Evolutionary conservation across 352 stramenopile species (phyloP).

Genomic region (Globisporangium sylvaticum): DNA sequence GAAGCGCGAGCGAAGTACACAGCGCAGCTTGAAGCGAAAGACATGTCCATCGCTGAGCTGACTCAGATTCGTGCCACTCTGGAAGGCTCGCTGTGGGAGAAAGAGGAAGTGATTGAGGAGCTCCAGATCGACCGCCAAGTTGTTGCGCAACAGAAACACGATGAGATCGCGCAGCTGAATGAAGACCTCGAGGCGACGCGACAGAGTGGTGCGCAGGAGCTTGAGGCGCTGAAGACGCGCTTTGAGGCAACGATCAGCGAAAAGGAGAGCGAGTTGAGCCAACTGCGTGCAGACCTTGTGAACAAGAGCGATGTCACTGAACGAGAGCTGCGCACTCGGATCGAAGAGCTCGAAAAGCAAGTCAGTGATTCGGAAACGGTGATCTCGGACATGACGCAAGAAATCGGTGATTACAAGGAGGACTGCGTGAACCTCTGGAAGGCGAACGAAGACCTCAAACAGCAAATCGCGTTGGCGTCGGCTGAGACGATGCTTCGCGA

Average conservation of each 20-base stretch:
- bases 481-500: conserved; percentile 58
- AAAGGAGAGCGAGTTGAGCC: conserved; percentile 26
- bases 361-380: conserved; percentile 21
- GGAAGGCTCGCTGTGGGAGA: conserved; percentile 30
- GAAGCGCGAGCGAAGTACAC: conserved; percentile 26
- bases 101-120: conserved; percentile 28
- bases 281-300: conserved; percentile 21
- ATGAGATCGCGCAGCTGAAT: conserved; percentile 23
- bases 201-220: conserved; percentile 12
- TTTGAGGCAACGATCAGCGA: conserved; percentile 14
- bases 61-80: conserved; percentile 21
- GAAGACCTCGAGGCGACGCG: conserved; percentile 5
- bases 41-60: conserved; percentile 16
- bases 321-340: conserved; percentile 22
- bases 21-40: conserved; percentile 36
- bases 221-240: conserved; percentile 17
- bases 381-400: conserved; percentile 34
- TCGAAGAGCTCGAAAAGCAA: conserved; percentile 37
- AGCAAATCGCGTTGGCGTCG: conserved; percentile 56
- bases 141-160: conserved; percentile 28
- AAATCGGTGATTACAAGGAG: conserved; percentile 75
- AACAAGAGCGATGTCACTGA: conserved; percentile 21
- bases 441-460: conserved; percentile 74
- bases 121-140: conserved; percentile 24
- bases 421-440: conserved; percentile 80